Evolutionary conservation across 768 basidiomycete species (phyloP), one percentile per base, ranked within the genome.

Genomic region (Termitomyces sp.): DNA sequence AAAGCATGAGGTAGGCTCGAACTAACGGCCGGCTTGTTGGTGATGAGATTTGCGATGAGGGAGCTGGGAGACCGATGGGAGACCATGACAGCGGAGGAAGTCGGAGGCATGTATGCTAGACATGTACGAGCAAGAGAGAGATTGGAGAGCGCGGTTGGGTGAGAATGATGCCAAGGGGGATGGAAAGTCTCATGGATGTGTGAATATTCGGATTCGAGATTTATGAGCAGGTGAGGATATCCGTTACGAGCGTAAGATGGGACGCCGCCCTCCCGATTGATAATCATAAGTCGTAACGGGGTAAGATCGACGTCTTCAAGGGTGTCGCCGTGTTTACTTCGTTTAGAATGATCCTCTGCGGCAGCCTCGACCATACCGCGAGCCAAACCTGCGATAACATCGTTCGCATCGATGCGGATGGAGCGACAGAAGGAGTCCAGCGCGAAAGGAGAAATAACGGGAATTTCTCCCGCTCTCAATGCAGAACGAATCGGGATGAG

Each of bases 241-340:
- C 97, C 97, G 10, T 83, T 84, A 31, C 97, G 92, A 35, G 97
- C 97, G 69, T 98, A 98, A 0, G 97, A 98, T 21, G 97, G 97
- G 3, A 98, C 88, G 14, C 97, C 97, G 23, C 97, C 97, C 72
- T 96, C 92, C 19, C 89, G 83, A 70, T 95, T 96, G 72, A 99
- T 98, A 71, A 98, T 89, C 90, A 99, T 95, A 58, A 99, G 82
- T 29, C 97, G 90, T 54, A 98, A 77, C 1, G 97, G 97, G 4
- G 94, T 95, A 56, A 99, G 82, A 72, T 98, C 92, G 5, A 81
- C 74, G 32, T 87, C 82, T 31, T 78, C 76, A 0, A 79, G 77
- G 55, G 71, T 69, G 34, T 77, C 74, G 35, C 75, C 70, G 42
- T 75, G 69, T 16, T 74, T 63, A n/a, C 65, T 66, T 11, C 51